These are phyloP conservation scores for Nothophoma quercina DNA, from an alignment of 2,329 filamentous ascomycete species.

Conservation along the genomic window DNA sequence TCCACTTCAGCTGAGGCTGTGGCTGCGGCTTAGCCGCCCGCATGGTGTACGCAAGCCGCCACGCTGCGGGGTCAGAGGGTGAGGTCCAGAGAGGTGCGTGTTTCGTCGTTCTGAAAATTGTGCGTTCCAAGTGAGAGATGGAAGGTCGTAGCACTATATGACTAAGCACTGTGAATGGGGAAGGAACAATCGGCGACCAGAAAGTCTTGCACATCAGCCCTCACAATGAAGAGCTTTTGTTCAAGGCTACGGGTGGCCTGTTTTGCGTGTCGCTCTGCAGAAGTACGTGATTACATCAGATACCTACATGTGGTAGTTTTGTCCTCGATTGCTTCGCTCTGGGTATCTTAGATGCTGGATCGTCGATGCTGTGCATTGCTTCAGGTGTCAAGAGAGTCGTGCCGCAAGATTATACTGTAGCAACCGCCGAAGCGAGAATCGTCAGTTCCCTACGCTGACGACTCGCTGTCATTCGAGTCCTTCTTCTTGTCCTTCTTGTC, in stretches of 20 bases:
- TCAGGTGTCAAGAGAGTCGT: background rate
- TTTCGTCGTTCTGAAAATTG: too few relatives aligned
- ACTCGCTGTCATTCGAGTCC: background rate
- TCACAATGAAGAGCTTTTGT: conserved; percentile 1
- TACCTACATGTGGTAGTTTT: background rate
- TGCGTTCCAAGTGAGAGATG: too few relatives aligned
- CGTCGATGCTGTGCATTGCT: background rate
- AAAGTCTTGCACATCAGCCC: conserved; percentile 6
- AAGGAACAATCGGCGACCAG: background rate
- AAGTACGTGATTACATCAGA: background rate
- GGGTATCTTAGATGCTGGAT: background rate
- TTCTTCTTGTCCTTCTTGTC: conserved; percentile 5
- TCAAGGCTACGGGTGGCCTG: conserved; percentile 2
- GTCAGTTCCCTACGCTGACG: background rate
- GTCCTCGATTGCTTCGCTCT: background rate
- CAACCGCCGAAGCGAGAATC: background rate
- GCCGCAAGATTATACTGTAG: background rate
- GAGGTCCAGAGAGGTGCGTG: too few relatives aligned
- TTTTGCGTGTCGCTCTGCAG: background rate
- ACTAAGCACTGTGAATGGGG: too few relatives aligned
- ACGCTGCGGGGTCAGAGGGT: too few relatives aligned
- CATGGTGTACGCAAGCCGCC: too few relatives aligned
- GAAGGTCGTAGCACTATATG: too few relatives aligned
- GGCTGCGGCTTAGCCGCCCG: too few relatives aligned
- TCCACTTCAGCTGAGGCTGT: too few relatives aligned